phyloP scores from a whole-genome alignment of 2,329 filamentous ascomycete genomes.

The Taxawa tesnikishii region DNA sequence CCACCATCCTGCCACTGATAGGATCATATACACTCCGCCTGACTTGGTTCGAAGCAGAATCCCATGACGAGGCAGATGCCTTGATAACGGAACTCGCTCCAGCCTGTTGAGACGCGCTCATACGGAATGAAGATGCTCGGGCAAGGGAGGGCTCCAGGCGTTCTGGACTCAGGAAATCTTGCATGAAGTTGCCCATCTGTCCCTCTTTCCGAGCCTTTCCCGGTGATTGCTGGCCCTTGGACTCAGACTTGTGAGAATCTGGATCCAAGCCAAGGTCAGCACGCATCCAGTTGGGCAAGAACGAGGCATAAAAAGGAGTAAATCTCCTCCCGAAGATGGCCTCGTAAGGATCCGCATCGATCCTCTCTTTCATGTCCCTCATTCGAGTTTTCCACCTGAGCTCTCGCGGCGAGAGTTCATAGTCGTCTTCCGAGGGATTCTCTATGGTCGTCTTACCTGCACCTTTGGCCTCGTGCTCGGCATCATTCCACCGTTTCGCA shows the following conservation, averaged over 20 bases:
- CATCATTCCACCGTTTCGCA: constrained; percentile 10
- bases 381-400: constrained; percentile 21
- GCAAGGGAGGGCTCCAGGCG: constrained; percentile 1
- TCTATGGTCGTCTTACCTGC: constrained; percentile 5
- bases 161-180: not conserved
- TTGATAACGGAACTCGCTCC: constrained; percentile 5
- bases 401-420: constrained; percentile 16
- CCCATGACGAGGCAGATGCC: constrained; percentile 16
- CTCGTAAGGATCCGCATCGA: constrained; percentile 29
- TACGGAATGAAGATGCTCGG: constrained; percentile 5
- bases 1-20: constrained; percentile 23
- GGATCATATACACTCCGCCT: constrained; percentile 23
- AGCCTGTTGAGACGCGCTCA: constrained; percentile 5
- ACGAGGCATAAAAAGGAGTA: constrained; percentile 20
- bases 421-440: constrained; percentile 8
- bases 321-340: constrained; percentile 28
- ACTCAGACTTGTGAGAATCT: no score
- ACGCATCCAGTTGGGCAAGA: constrained; percentile 1
- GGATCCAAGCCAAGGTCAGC: not conserved
- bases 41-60: constrained; percentile 16
- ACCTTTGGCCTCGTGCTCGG: constrained; percentile 8
- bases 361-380: constrained; percentile 18
- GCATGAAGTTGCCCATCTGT: not conserved
- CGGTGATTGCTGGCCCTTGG: no score
- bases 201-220: not conserved